A percentile compares a stretch with the other conserved stretches of the same genome.
These are phyloP conservation scores for Kodamaea alishanica DNA, from an alignment of 1,139 yeast genomes.

Conservation along the genomic window DNA sequence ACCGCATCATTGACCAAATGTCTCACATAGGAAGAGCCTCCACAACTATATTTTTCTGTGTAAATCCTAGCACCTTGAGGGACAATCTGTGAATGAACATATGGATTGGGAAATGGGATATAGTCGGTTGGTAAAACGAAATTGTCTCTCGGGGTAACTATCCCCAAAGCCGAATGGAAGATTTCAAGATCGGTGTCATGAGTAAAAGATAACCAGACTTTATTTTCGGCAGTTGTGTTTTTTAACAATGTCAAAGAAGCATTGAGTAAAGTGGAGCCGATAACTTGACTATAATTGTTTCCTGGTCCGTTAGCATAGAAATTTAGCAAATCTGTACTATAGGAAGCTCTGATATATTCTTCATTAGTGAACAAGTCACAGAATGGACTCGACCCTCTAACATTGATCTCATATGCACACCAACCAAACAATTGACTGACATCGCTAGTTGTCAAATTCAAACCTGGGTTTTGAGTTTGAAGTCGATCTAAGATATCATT, in stretches of 20 bases:
- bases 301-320: constrained; percentile 54
- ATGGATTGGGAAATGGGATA: constrained; percentile 25
- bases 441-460: constrained; percentile 35
- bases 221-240: constrained; percentile 20
- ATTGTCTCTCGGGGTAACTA: constrained; percentile 18
- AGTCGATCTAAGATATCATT: constrained; percentile 18
- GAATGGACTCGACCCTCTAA: constrained; percentile 44
- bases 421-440: constrained; percentile 37
- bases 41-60: constrained; percentile 25
- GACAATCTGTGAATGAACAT: constrained; percentile 23
- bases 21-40: constrained; percentile 23
- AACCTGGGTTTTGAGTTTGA: constrained; percentile 20
- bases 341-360: constrained; percentile 44
- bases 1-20: constrained; percentile 29
- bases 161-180: constrained; percentile 24
- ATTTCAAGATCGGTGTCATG: constrained; percentile 32
- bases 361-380: constrained; percentile 51
- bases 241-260: constrained; percentile 46
- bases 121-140: constrained; percentile 18
- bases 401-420: constrained; percentile 56
- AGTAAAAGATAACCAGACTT: constrained; percentile 26
- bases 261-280: constrained; percentile 48
- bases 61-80: constrained; percentile 30
- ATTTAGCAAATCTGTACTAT: constrained; percentile 41
- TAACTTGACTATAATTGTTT: constrained; percentile 35